Conservation (phyloP, 495 filamentous ascomycete genomes). For the Sporormia fimetaria region DNA sequence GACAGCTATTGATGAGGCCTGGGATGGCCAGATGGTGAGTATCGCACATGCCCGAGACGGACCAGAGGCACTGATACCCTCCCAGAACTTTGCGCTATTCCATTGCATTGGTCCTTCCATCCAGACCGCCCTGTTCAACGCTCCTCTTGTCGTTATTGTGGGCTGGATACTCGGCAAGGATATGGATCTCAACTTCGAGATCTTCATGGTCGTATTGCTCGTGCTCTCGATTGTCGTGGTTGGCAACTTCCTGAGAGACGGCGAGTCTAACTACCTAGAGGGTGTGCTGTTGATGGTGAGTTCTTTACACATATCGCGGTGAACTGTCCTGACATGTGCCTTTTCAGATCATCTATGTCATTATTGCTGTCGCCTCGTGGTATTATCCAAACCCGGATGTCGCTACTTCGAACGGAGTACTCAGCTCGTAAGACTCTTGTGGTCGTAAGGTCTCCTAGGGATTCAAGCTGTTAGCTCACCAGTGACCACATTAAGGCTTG, state of each 20-base stretch:
- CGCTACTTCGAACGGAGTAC: constrained; percentile 18
- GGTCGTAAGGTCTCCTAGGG: no score
- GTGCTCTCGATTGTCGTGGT: constrained; percentile 75
- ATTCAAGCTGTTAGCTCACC: no score
- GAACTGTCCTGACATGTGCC: neutral
- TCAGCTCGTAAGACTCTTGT: no score
- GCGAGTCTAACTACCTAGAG: constrained; percentile 39
- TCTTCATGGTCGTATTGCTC: constrained; percentile 77
- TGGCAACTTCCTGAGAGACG: constrained; percentile 38
- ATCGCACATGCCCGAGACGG: no score
- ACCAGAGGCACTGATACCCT: no score
- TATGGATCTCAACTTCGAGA: constrained; percentile 77
- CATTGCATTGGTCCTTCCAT: constrained; percentile 82
- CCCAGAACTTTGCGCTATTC: constrained; percentile 74
- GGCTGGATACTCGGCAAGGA: constrained; percentile 64
- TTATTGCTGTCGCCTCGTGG: constrained; percentile 24
- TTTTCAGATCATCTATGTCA: constrained; percentile 21
- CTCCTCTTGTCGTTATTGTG: constrained; percentile 69
- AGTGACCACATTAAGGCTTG: no score
- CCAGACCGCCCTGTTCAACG: constrained; percentile 83
- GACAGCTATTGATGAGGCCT: constrained; percentile 84
- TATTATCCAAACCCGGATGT: constrained; percentile 26
- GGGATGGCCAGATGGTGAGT: constrained; percentile 54
- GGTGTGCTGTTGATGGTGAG: constrained; percentile 29
- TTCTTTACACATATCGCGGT: neutral